Conservation (phyloP, 2,329 filamentous ascomycete species). For the Ophiocordyceps robertsii region DNA sequence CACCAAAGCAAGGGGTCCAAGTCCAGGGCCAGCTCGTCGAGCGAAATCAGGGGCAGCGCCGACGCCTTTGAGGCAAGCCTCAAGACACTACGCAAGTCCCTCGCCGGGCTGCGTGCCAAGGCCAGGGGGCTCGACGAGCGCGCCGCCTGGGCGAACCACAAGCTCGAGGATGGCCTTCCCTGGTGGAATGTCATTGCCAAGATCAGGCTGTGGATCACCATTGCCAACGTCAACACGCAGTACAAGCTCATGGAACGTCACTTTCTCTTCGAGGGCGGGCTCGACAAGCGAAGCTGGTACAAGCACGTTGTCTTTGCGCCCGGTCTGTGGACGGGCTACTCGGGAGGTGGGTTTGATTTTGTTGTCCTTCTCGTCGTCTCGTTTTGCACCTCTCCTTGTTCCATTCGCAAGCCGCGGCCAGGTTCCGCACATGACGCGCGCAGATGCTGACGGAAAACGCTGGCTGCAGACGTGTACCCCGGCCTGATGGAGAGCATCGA, state of each 20-base stretch:
- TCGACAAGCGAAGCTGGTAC: conserved; percentile 77
- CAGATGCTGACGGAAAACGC: conserved; percentile 1
- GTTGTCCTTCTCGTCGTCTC: too few relatives aligned
- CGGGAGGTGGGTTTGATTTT: conserved; percentile 44
- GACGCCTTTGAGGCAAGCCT: conserved; percentile 26
- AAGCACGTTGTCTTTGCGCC: conserved; percentile 93
- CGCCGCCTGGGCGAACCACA: conserved; percentile 25
- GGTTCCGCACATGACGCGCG: neutral
- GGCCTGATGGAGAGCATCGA: conserved; percentile 51
- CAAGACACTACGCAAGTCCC: conserved; percentile 21
- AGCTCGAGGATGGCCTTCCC: conserved; percentile 42
- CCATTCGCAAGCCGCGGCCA: neutral
- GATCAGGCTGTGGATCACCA: conserved; percentile 46
- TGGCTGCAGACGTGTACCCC: conserved; percentile 40
- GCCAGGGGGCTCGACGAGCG: conserved; percentile 31
- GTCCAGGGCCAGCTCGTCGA: conserved; percentile 9
- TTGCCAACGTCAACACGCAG: conserved; percentile 58
- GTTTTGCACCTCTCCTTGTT: too few relatives aligned
- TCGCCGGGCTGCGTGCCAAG: conserved; percentile 22
- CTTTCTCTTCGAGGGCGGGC: conserved; percentile 61
- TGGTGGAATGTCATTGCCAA: conserved; percentile 70
- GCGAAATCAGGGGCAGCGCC: conserved; percentile 18
- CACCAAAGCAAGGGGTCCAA: conserved; percentile 11
- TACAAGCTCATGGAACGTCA: conserved; percentile 76
- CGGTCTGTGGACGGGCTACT: conserved; percentile 81